These are phyloP conservation scores for Ambrosia trifida DNA, from an alignment of 129 eudicot genomes.

Conservation along the genomic window DNA sequence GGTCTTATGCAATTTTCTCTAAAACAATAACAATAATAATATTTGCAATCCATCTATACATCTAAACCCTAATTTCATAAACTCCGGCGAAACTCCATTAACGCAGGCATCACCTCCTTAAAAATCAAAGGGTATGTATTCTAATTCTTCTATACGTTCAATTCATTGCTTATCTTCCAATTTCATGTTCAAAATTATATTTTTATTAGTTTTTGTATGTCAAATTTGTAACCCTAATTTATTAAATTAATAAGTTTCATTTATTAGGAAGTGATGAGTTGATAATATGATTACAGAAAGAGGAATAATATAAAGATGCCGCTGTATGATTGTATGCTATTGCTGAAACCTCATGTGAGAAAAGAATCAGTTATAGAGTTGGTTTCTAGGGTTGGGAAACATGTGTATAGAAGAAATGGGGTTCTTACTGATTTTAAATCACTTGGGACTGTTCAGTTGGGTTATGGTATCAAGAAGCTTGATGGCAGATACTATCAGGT, in stretches of 20 bases:
- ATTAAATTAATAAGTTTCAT: neutral
- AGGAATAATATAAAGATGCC: constrained; percentile 40
- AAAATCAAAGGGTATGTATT: constrained; percentile 23
- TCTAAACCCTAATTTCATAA: constrained; percentile 32
- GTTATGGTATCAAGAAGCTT: constrained; percentile 84
- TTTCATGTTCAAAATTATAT: constrained; percentile 7
- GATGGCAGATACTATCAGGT: constrained; percentile 90
- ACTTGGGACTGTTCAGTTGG: constrained; percentile 62
- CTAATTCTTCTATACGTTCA: neutral
- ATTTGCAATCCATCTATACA: constrained; percentile 7
- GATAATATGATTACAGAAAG: constrained; percentile 15
- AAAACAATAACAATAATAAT: neutral
- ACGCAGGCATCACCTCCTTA: neutral
- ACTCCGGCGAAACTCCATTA: constrained; percentile 23
- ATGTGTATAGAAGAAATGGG: constrained; percentile 68
- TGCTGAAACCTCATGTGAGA: constrained; percentile 58
- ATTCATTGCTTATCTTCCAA: neutral
- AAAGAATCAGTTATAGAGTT: constrained; percentile 51
- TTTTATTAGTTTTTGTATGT: neutral
- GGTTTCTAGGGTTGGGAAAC: constrained; percentile 69
- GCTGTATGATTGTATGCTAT: constrained; percentile 77
- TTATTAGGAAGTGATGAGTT: too few relatives aligned
- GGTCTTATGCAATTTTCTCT: too few relatives aligned
- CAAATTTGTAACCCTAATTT: neutral
- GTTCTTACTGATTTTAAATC: constrained; percentile 69